These are phyloP conservation scores for Myochromella boudieri DNA, from an alignment of 768 basidiomycete species.

Conservation along the genomic window DNA sequence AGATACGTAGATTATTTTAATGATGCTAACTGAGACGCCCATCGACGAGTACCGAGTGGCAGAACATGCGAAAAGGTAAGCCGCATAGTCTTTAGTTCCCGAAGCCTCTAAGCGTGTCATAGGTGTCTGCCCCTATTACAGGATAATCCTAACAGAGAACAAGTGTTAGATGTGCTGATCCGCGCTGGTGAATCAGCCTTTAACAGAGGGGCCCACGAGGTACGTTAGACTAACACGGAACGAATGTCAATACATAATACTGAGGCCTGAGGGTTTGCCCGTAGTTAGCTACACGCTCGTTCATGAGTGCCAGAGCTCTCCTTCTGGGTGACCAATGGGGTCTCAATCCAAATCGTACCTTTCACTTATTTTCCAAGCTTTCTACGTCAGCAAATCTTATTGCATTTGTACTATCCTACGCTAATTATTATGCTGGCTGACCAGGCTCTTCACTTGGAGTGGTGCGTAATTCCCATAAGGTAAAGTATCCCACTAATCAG, in stretches of 20 bases:
- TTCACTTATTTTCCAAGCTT: slow-evolving; percentile 53
- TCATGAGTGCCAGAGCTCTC: slow-evolving; percentile 56
- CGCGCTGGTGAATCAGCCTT: slow-evolving; percentile 73
- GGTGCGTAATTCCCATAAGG: slow-evolving; percentile 31
- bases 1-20: slow-evolving; percentile 61
- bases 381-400: slow-evolving; percentile 56
- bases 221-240: slow-evolving; percentile 25
- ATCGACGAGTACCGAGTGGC: slow-evolving; percentile 68
- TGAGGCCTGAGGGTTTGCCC: neutral
- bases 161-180: slow-evolving; percentile 57
- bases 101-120: neutral
- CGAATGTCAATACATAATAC: no score
- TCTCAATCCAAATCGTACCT: slow-evolving; percentile 45
- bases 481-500: slow-evolving; percentile 1
- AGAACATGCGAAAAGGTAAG: slow-evolving; percentile 65
- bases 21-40: slow-evolving; percentile 65
- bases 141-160: slow-evolving; percentile 60
- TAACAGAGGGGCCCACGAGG: slow-evolving; percentile 75
- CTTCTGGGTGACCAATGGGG: slow-evolving; percentile 56
- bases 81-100: neutral
- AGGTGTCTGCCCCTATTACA: slow-evolving; percentile 65
- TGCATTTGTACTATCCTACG: neutral
- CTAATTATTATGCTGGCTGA: no score
- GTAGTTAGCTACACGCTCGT: slow-evolving; percentile 63
- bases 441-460: slow-evolving; percentile 65